phyloP scores from a whole-genome alignment of 176 grass and related monocot species.

The Zea mays region Zm-B73-REFERENCE-NAM-5.0 NC_050101.1:80619501-80620000 shows the following conservation, averaged over 20 bases:
- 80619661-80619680: slow-evolving; percentile 21
- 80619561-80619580: slow-evolving; percentile 1
- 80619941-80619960: slow-evolving; percentile 75
- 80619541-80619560: slow-evolving; percentile 30
- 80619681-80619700: neutral
- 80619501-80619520: neutral
- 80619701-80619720: neutral
- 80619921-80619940: slow-evolving; percentile 77
- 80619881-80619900: slow-evolving; percentile 99
- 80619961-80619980: slow-evolving; percentile 3
- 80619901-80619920: slow-evolving; percentile 91
- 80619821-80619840: slow-evolving; percentile 58
- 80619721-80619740: neutral
- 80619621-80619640: slow-evolving; percentile 19
- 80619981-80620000: neutral
- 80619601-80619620: slow-evolving; percentile 23
- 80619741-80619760: neutral
- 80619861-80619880: slow-evolving; percentile 91
- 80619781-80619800: neutral
- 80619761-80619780: neutral
- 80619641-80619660: slow-evolving; percentile 29
- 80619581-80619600: slow-evolving; percentile 36
- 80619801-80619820: neutral
- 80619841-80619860: slow-evolving; percentile 97
- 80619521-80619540: slow-evolving; percentile 18